Evolutionary conservation across 257 asterid species (phyloP).

Genomic region (Anisodus tanguticus): DNA sequence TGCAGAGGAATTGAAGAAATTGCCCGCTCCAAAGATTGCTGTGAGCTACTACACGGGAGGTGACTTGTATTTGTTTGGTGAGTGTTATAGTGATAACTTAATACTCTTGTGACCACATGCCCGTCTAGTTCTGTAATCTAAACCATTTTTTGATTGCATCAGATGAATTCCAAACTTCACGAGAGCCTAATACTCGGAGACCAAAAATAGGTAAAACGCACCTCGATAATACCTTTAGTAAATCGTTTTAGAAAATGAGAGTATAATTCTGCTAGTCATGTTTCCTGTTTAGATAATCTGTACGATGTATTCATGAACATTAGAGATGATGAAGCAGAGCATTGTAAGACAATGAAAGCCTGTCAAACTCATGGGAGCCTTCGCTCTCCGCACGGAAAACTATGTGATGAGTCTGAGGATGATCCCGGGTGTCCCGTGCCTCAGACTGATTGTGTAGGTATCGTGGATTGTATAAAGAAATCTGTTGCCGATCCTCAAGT

Average conservation of each 20-base stretch:
- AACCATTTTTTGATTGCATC: constrained; percentile 31
- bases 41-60: constrained; percentile 87
- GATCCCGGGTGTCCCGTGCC: constrained; percentile 48
- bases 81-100: constrained; percentile 30
- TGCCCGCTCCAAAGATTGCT: constrained; percentile 79
- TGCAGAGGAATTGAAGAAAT: constrained; percentile 69
- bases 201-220: constrained; percentile 74
- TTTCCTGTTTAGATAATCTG: constrained; percentile 63
- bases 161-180: constrained; percentile 94
- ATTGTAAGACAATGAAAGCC: constrained; percentile 97
- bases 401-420: constrained; percentile 42
- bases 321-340: constrained; percentile 97
- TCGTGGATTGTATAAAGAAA: constrained; percentile 72
- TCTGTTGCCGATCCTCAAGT: constrained; percentile 53
- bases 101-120: background rate
- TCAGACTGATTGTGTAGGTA: constrained; percentile 72
- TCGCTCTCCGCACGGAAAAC: constrained; percentile 77
- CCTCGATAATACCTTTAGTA: background rate
- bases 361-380: constrained; percentile 91
- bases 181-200: constrained; percentile 78
- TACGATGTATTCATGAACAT: constrained; percentile 82
- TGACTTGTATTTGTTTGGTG: constrained; percentile 92
- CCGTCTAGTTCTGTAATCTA: background rate
- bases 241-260: background rate
- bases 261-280: background rate